phyloP scores from a whole-genome alignment of 2,329 filamentous ascomycete genomes.

The Penicillium polonicum region DNA sequence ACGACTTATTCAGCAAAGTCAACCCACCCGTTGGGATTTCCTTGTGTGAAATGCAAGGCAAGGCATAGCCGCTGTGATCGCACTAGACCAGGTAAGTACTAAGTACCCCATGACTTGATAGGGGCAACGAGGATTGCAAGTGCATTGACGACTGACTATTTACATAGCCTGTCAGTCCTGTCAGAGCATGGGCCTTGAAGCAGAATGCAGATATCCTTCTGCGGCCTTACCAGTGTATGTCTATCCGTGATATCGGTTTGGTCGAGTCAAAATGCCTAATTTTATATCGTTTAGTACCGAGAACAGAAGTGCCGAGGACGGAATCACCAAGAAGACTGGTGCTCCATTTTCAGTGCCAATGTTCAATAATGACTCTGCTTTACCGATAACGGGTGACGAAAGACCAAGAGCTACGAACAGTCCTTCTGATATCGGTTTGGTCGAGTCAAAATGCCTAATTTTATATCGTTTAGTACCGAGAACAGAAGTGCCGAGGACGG shows the following conservation, averaged over 20 bases:
- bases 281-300: background rate
- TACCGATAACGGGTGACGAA: background rate
- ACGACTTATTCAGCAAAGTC: background rate
- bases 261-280: background rate
- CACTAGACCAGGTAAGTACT: background rate
- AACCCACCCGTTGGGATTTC: background rate
- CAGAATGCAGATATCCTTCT: background rate
- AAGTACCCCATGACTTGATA: background rate
- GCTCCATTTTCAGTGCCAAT: background rate
- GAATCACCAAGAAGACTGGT: background rate
- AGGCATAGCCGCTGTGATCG: background rate
- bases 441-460: background rate
- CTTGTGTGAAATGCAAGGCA: background rate
- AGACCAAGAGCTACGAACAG: background rate
- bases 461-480: background rate
- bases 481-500: background rate
- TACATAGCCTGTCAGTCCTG: background rate
- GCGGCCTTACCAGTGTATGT: background rate
- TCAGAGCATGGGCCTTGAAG: background rate
- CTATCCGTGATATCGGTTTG: background rate
- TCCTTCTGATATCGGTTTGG: background rate
- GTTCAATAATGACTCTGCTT: background rate
- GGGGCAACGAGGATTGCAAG: background rate
- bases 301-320: background rate
- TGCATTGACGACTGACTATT: background rate